phyloP scores from a whole-genome alignment of 306 rosid species.

The Neltuma alba region DNA sequence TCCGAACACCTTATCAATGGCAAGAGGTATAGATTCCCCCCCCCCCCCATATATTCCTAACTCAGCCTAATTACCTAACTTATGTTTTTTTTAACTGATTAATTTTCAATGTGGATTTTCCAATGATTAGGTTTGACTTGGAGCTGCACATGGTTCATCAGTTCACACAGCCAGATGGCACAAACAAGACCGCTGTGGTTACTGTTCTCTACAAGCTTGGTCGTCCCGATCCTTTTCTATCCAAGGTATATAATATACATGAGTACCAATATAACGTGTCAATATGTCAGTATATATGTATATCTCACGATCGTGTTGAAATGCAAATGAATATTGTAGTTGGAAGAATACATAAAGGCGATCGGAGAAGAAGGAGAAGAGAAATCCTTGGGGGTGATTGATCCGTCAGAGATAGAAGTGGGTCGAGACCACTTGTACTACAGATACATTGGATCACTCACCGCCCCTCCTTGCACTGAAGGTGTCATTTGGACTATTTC shows the following conservation, averaged over 20 bases:
- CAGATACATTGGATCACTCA: conserved; percentile 74
- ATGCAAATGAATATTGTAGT: conserved; percentile 40
- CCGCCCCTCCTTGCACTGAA: conserved; percentile 74
- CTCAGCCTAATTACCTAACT: neutral
- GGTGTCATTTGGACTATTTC: conserved; percentile 70
- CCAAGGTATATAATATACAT: conserved; percentile 42
- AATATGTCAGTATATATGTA: too few species aligned
- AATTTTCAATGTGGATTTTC: neutral
- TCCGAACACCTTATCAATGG: conserved; percentile 76
- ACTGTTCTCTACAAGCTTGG: conserved; percentile 62
- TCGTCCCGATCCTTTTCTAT: conserved; percentile 53
- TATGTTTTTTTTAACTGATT: neutral
- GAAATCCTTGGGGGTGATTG: conserved; percentile 42
- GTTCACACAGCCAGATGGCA: conserved; percentile 39
- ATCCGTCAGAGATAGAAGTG: conserved; percentile 46
- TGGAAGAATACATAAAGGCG: conserved; percentile 34
- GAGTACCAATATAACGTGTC: neutral
- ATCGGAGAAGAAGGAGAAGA: conserved; percentile 37
- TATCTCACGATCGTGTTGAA: neutral
- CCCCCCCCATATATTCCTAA: neutral
- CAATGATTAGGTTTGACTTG: conserved; percentile 55
- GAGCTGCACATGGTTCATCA: conserved; percentile 77
- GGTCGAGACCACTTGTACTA: conserved; percentile 42
- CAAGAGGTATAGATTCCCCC: conserved; percentile 45
- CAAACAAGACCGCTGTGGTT: conserved; percentile 52